Conservation (phyloP, 2,329 filamentous ascomycete genomes). For the Kalmusia sp. region DNA sequence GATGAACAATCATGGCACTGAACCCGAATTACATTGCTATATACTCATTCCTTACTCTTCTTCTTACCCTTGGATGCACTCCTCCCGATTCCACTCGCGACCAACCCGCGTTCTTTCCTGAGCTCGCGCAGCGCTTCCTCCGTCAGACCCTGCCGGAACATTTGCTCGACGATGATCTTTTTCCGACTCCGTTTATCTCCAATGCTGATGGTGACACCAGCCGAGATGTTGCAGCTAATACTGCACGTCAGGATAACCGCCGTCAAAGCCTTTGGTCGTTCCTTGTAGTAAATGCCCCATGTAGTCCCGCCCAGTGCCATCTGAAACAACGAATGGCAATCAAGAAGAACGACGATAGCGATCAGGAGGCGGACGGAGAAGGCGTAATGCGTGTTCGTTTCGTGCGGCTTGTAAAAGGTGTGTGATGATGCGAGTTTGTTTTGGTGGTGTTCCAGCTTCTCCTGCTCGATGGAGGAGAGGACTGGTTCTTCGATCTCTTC, state of each 20-base stretch:
- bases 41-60: constrained; percentile 8
- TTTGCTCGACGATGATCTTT: constrained; percentile 80
- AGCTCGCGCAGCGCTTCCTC: constrained; percentile 65
- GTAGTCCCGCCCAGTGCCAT: constrained; percentile 80
- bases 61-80: constrained; percentile 31
- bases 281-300: constrained; percentile 77
- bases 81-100: constrained; percentile 35
- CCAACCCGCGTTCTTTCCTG: constrained; percentile 51
- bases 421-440: constrained; percentile 81
- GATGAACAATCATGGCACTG: no score
- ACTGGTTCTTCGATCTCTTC: constrained; percentile 60
- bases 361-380: constrained; percentile 79
- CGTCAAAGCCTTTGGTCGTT: constrained; percentile 75
- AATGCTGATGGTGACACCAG: constrained; percentile 76
- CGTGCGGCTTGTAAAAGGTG: constrained; percentile 88
- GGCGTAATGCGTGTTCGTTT: constrained; percentile 81
- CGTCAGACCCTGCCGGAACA: constrained; percentile 79
- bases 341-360: constrained; percentile 76
- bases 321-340: constrained; percentile 81
- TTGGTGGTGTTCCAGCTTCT: constrained; percentile 76
- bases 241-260: constrained; percentile 81
- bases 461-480: constrained; percentile 69
- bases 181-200: constrained; percentile 80
- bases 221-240: constrained; percentile 78
- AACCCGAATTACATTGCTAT: no score